Evolutionary conservation across 2,329 filamentous ascomycete species (phyloP).

Genomic region (Aspergillus luchuensis): DNA sequence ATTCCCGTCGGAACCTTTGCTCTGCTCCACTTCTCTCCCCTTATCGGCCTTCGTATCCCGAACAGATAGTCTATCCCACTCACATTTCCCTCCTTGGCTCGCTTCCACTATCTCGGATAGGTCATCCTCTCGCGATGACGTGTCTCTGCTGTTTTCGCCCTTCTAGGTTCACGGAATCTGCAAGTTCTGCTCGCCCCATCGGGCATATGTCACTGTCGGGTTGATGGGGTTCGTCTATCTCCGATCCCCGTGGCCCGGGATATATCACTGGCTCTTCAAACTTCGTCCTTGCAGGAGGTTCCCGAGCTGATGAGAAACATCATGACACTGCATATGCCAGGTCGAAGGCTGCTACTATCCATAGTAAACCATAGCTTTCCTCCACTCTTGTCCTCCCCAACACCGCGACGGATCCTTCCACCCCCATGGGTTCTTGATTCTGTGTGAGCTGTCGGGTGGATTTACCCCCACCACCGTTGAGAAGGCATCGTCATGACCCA

Average conservation of each 20-base stretch:
- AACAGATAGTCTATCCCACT: no score
- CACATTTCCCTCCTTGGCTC: not conserved
- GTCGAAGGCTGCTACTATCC: not conserved
- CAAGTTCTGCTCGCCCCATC: not conserved
- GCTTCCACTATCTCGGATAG: not conserved
- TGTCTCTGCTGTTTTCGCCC: not conserved
- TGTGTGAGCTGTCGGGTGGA: conserved; percentile 4
- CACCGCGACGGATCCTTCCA: not conserved
- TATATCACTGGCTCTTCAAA: not conserved
- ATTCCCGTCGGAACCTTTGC: not conserved
- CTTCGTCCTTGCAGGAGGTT: not conserved
- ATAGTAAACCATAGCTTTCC: not conserved
- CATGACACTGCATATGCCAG: not conserved
- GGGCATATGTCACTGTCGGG: not conserved
- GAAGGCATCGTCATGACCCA: not conserved
- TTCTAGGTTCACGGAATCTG: not conserved
- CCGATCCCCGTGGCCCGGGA: not conserved
- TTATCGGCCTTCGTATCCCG: no score
- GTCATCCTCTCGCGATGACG: not conserved
- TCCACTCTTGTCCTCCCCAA: not conserved
- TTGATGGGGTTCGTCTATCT: not conserved
- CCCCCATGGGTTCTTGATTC: not conserved
- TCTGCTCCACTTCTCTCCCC: not conserved
- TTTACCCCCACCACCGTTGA: not conserved
- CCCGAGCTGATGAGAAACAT: not conserved